Percentiles rank a stretch among this genome's conserved stretches.
Evolutionary conservation across 2,329 filamentous ascomycete species (phyloP).

Genomic region (Chrysosporium keratinophilum): DNA sequence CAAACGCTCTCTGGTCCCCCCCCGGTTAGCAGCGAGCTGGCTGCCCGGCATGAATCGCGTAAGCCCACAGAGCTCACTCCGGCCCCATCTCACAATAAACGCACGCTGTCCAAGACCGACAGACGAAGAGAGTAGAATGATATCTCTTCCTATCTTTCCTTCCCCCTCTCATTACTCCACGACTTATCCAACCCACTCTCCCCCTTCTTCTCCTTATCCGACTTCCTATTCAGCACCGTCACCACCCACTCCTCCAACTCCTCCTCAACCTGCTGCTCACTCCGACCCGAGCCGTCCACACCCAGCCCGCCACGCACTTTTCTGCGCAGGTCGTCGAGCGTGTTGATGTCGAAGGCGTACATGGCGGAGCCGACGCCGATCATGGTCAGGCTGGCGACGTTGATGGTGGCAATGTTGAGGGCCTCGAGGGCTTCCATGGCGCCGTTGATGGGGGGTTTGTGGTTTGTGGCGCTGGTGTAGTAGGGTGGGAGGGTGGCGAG

Average conservation of each 20-base stretch:
- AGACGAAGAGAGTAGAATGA: not conserved
- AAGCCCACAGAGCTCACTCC: not conserved
- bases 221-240: constrained; percentile 40
- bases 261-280: constrained; percentile 41
- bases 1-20: too few species aligned
- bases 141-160: constrained; percentile 12
- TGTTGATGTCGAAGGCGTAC: constrained; percentile 68
- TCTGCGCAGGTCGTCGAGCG: constrained; percentile 53
- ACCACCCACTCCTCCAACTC: constrained; percentile 47
- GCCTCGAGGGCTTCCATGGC: constrained; percentile 70
- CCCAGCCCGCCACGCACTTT: constrained; percentile 49
- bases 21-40: too few species aligned
- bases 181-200: constrained; percentile 19
- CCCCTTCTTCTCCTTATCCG: constrained; percentile 32
- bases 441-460: constrained; percentile 45
- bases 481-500: constrained; percentile 56
- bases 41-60: too few species aligned
- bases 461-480: constrained; percentile 47
- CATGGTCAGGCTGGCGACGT: constrained; percentile 65
- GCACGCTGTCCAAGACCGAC: not conserved
- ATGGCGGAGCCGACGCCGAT: constrained; percentile 62
- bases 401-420: constrained; percentile 75
- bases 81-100: not conserved
- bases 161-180: constrained; percentile 14
- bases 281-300: constrained; percentile 47